Conservation (phyloP, 495 filamentous ascomycete genomes). For the Neurospora tetraspora region DNA sequence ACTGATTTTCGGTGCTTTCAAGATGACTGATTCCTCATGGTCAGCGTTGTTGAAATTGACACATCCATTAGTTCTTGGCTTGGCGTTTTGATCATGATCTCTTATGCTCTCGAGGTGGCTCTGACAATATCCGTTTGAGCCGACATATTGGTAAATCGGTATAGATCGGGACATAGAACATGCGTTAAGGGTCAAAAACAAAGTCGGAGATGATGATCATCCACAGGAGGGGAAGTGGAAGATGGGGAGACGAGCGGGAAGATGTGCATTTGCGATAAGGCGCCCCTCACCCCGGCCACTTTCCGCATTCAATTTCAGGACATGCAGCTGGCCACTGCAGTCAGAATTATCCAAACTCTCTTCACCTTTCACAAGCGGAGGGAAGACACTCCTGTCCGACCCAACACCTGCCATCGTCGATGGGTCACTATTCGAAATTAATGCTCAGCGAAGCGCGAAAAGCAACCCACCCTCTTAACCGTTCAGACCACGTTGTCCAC, state of each 20-base stretch:
- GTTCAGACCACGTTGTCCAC: not conserved
- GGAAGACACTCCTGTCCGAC: not conserved
- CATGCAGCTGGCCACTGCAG: not conserved
- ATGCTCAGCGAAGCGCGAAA: not conserved
- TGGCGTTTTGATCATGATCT: not conserved
- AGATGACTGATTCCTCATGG: not conserved
- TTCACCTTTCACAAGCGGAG: not conserved
- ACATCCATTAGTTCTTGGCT: not conserved
- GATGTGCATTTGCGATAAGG: not conserved
- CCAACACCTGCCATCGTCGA: not conserved
- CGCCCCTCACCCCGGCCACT: not conserved
- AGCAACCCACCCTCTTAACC: not conserved
- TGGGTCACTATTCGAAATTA: not conserved
- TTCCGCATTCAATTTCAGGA: not conserved
- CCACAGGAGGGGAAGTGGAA: not conserved
- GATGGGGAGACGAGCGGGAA: not conserved
- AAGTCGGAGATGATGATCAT: not conserved
- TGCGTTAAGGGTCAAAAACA: not conserved
- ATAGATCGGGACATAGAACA: not conserved
- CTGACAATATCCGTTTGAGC: not conserved
- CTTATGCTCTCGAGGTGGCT: not conserved
- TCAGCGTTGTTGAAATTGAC: not conserved
- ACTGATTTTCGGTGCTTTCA: not conserved
- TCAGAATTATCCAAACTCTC: not conserved
- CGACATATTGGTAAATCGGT: not conserved